These are phyloP conservation scores for Tylopilus rubrobrunneus DNA, from an alignment of 768 basidiomycete genomes.

Conservation along the genomic window DNA sequence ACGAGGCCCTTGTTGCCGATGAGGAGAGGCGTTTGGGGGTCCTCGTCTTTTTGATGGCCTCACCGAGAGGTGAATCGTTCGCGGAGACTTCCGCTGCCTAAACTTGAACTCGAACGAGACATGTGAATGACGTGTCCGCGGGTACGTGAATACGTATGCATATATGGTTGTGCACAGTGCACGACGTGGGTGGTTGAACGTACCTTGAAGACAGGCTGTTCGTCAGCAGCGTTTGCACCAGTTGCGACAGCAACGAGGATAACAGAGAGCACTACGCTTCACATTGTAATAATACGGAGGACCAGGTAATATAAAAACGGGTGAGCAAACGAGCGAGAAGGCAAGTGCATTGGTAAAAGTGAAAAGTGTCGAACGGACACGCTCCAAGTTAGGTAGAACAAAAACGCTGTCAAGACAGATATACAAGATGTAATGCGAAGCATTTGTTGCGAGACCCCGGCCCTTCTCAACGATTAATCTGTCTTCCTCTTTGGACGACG, in stretches of 20 bases:
- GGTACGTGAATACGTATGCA: slow-evolving; percentile 7
- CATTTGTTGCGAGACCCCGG: no score
- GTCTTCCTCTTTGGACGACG: no score
- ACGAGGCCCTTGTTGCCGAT: slow-evolving; percentile 90
- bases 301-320: slow-evolving; percentile 39
- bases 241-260: slow-evolving; percentile 66
- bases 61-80: slow-evolving; percentile 90
- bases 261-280: slow-evolving; percentile 80
- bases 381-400: slow-evolving; percentile 21
- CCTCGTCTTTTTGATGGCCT: slow-evolving; percentile 98
- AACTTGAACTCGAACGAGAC: background rate
- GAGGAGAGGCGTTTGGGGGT: slow-evolving; percentile 71
- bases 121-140: slow-evolving; percentile 1
- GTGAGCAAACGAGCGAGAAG: slow-evolving; percentile 34
- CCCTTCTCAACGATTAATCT: no score
- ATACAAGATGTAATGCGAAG: no score
- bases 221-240: slow-evolving; percentile 55
- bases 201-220: slow-evolving; percentile 69
- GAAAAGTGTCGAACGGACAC: slow-evolving; percentile 10
- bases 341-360: slow-evolving; percentile 22
- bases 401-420: no score
- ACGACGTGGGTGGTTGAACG: slow-evolving; percentile 19
- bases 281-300: slow-evolving; percentile 74
- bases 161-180: background rate
- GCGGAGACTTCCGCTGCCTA: slow-evolving; percentile 75